Base-by-base conservation (phyloP, 768 basidiomycete species). In the Leccinum boreale region DNA sequence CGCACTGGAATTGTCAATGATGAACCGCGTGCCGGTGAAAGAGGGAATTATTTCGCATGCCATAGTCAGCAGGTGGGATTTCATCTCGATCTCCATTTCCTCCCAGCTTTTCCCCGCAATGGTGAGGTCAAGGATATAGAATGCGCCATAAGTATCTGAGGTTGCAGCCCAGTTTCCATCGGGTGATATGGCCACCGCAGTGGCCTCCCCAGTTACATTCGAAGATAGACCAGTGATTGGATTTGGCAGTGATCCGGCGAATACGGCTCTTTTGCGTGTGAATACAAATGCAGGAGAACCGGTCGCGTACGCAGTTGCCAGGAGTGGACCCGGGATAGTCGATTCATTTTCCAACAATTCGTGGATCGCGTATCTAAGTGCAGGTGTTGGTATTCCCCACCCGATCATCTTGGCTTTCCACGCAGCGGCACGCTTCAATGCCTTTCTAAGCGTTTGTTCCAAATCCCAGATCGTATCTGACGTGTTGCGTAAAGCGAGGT, bases 81-180 rank as follows among this genome's bases (percentile, higher is more conserved):
- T 65, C 5, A 21, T 3, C 2, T 9, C 5, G 44, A 5, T 10
- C n/a, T 6, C 47, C 0, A 44, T 0, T 1, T 56, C 53, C 9
- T 63, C 58, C 62, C 63, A 63, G 8, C 51, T 50, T 21, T 0
- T 24, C n/a, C 11, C 10, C 12, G n/a, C 19, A 2, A 50, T 3
- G 3, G 24, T 46, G 17, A 59, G 62, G 21, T 63, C 58, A 3
- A 57, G 10, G 29, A 64, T 57, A n/a, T 63, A n/a, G 26, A 64
- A 47, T 5, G 50, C 46, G 4, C 62, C 62, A 11, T 19, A 26
- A 23, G 10, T 10, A 19, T 46, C 33, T 14, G 52, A 52, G 2
- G 60, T 60, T 39, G 58, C 69, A 15, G 64, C 44, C 57, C 59
- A 58, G 28, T 24, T 47, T 3, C 70, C 65, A 53, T 71, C 61